These are phyloP conservation scores for Amauroascus niger DNA, from an alignment of 2,329 filamentous ascomycete species.

Conservation along the genomic window DNA sequence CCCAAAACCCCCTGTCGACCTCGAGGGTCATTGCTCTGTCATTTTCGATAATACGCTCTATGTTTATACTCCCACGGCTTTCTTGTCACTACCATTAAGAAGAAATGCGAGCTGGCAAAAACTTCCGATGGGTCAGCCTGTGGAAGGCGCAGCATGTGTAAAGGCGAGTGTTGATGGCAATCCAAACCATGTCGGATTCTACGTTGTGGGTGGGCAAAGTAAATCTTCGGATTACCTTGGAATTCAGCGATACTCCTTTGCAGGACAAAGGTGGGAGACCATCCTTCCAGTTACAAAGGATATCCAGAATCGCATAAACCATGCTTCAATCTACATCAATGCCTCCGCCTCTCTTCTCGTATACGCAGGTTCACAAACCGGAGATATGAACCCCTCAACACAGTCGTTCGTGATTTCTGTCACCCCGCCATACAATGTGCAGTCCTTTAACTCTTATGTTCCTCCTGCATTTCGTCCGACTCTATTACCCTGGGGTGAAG, in stretches of 20 bases:
- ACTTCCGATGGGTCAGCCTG: slow-evolving; percentile 55
- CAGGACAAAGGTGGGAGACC: slow-evolving; percentile 49
- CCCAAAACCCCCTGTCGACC: slow-evolving; percentile 57
- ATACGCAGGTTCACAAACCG: slow-evolving; percentile 65
- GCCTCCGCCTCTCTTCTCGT: slow-evolving; percentile 63
- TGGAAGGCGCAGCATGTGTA: slow-evolving; percentile 69
- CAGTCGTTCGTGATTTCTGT: slow-evolving; percentile 67
- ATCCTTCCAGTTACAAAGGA: slow-evolving; percentile 43
- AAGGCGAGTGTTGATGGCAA: slow-evolving; percentile 53
- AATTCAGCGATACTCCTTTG: slow-evolving; percentile 59
- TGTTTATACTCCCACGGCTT: slow-evolving; percentile 64
- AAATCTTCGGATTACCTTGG: slow-evolving; percentile 55
- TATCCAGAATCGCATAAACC: slow-evolving; percentile 60
- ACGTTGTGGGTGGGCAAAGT: slow-evolving; percentile 68
- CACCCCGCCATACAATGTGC: slow-evolving; percentile 53
- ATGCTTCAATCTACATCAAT: slow-evolving; percentile 66
- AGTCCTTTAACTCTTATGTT: slow-evolving; percentile 48
- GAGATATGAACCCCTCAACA: slow-evolving; percentile 49
- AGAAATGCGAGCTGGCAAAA: slow-evolving; percentile 62
- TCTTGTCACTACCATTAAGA: slow-evolving; percentile 62
- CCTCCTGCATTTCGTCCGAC: slow-evolving; percentile 59
- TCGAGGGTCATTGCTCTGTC: slow-evolving; percentile 72
- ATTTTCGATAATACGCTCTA: slow-evolving; percentile 76
- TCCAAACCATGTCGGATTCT: slow-evolving; percentile 54
- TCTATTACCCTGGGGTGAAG: slow-evolving; percentile 63